phyloP scores from a whole-genome alignment of 495 filamentous ascomycete genomes.

The Massariosphaeria phaeospora region DNA sequence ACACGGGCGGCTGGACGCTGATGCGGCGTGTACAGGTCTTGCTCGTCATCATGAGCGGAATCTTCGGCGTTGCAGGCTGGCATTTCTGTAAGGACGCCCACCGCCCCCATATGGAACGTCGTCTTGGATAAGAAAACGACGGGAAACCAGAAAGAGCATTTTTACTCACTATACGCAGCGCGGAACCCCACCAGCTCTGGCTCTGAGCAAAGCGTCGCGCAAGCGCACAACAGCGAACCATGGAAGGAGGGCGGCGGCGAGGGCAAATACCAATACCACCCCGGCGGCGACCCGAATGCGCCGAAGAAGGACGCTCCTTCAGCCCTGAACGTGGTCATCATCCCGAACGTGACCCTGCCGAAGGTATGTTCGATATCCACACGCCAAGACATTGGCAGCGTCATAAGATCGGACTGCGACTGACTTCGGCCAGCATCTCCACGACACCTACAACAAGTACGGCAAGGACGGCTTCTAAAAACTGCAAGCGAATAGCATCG shows the following conservation, averaged over 20 bases:
- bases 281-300: slow-evolving; percentile 72
- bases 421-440: slow-evolving; percentile 56
- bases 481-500: too few species aligned
- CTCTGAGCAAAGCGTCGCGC: slow-evolving; percentile 71
- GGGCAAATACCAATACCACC: slow-evolving; percentile 88
- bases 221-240: slow-evolving; percentile 73
- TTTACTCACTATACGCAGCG: slow-evolving; percentile 45
- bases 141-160: too few species aligned
- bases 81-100: slow-evolving; percentile 59
- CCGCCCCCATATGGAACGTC: neutral
- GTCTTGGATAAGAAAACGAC: too few species aligned
- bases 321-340: slow-evolving; percentile 86
- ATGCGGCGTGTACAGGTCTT: slow-evolving; percentile 63
- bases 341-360: slow-evolving; percentile 87
- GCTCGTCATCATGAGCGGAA: slow-evolving; percentile 83
- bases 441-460: slow-evolving; percentile 98
- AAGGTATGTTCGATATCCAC: slow-evolving; percentile 45
- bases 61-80: slow-evolving; percentile 82
- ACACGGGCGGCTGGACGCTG: slow-evolving; percentile 14
- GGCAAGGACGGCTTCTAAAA: slow-evolving; percentile 68
- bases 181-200: slow-evolving; percentile 78
- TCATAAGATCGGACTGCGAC: slow-evolving; percentile 3
- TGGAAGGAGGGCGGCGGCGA: slow-evolving; percentile 66
- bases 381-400: neutral
- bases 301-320: slow-evolving; percentile 83